Percentiles rank a stretch among this genome's conserved stretches.
These are phyloP conservation scores for Pseudopithomyces chartarum DNA, from an alignment of 2,329 filamentous ascomycete genomes.

Conservation along the genomic window DNA sequence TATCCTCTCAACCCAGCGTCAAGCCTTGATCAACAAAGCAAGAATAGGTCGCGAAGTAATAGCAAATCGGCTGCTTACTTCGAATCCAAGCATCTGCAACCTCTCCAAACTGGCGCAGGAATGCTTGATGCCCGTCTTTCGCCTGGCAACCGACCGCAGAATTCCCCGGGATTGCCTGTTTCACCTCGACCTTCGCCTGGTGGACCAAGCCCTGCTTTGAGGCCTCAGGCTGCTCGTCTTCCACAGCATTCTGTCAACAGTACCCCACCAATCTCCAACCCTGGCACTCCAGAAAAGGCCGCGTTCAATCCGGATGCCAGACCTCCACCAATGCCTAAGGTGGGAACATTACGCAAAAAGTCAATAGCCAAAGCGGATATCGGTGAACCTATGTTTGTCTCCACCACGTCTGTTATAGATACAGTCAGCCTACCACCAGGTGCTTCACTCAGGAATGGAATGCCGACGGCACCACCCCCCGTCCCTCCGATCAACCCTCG, in stretches of 20 bases:
- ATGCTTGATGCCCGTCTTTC: conserved; percentile 30
- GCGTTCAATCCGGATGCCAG: conserved; percentile 35
- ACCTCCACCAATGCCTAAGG: conserved; percentile 32
- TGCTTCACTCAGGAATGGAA: conserved; percentile 59
- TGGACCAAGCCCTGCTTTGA: conserved; percentile 44
- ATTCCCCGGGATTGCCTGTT: conserved; percentile 38
- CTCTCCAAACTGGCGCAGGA: conserved; percentile 38
- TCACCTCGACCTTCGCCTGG: conserved; percentile 45
- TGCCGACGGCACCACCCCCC: conserved; percentile 51
- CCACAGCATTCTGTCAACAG: conserved; percentile 57
- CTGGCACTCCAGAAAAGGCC: conserved; percentile 48
- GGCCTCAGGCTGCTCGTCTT: conserved; percentile 50
- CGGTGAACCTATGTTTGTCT: conserved; percentile 62
- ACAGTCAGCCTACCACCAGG: conserved; percentile 62
- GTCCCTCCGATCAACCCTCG: conserved; percentile 66
- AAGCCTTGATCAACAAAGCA: conserved; percentile 31
- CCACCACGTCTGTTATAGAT: conserved; percentile 62
- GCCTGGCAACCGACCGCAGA: conserved; percentile 19
- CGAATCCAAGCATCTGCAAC: conserved; percentile 44
- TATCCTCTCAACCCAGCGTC: conserved; percentile 38
- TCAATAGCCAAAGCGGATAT: conserved; percentile 65
- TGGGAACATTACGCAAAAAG: conserved; percentile 56
- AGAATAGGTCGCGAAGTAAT: conserved; percentile 43
- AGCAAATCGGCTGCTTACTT: conserved; percentile 43
- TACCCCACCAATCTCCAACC: conserved; percentile 58